Percentiles rank a stretch among this genome's conserved stretches.
phyloP scores from a whole-genome alignment of 331 rosid genomes.

The Erythrophleum ivorense region DNA sequence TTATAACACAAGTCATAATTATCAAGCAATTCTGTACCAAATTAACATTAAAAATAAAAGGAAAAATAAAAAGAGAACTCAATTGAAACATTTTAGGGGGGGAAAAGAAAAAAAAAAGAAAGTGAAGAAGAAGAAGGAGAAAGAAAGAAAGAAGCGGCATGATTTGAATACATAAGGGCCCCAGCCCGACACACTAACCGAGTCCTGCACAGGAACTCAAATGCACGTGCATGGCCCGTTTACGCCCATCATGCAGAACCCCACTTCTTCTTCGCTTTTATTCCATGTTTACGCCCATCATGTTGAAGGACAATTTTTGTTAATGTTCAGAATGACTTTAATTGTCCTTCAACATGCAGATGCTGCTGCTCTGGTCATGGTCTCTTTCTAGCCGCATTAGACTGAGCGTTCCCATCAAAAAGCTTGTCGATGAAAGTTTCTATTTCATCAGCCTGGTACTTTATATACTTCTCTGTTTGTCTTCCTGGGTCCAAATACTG shows the following conservation, averaged over 20 bases:
- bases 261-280: no score
- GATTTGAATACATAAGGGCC: constrained; percentile 18
- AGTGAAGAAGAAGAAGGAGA: not conserved
- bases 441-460: constrained; percentile 81
- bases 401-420: constrained; percentile 67
- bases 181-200: constrained; percentile 1
- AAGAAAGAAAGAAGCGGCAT: not conserved
- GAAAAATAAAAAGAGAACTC: not conserved
- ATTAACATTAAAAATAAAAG: not conserved
- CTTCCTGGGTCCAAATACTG: constrained; percentile 73
- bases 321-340: not conserved
- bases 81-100: not conserved
- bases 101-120: not conserved
- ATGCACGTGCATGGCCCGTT: constrained; percentile 22
- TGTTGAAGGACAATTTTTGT: no score
- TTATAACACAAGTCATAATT: not conserved
- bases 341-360: not conserved
- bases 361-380: constrained; percentile 4
- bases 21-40: not conserved
- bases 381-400: constrained; percentile 54
- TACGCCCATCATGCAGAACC: not conserved
- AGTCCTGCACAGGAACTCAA: not conserved
- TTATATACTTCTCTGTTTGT: constrained; percentile 81
- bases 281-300: no score
- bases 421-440: constrained; percentile 72